Conservation (phyloP, 1,284 basidiomycete genomes). For the Leccinum cinnamomeum region DNA sequence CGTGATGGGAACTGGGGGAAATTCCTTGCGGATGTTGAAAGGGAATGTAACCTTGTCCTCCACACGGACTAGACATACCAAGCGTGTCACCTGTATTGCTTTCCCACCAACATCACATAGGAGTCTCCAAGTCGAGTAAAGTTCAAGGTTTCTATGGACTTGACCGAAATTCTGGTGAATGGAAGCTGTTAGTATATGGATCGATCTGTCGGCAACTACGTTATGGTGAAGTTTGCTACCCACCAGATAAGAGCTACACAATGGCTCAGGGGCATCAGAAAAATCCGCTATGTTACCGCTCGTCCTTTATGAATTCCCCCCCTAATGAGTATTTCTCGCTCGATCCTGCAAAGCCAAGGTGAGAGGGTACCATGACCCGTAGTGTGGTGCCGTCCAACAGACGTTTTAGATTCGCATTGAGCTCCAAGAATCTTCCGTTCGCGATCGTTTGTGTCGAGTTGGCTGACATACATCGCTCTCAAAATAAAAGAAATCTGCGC, state of each 20-base stretch:
- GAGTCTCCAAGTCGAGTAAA: not conserved
- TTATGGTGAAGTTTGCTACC: not conserved
- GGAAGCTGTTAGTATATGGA: not conserved
- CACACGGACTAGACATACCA: not conserved
- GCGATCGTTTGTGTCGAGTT: slow-evolving; percentile 32
- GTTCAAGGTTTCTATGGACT: not conserved
- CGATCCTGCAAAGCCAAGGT: not conserved
- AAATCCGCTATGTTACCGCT: not conserved
- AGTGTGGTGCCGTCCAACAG: not conserved
- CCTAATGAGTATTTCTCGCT: not conserved
- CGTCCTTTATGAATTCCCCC: not conserved
- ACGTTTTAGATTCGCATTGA: slow-evolving; percentile 24
- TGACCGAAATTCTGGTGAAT: not conserved
- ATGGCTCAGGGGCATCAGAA: not conserved
- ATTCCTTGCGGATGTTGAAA: slow-evolving; percentile 24
- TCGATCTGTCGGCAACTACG: not conserved
- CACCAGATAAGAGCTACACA: not conserved
- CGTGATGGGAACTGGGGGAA: slow-evolving; percentile 28
- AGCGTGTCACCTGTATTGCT: not conserved
- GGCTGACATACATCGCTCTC: slow-evolving; percentile 32
- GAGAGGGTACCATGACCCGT: not conserved
- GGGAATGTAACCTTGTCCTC: slow-evolving; percentile 23
- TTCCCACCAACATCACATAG: not conserved
- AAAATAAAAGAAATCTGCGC: slow-evolving; percentile 32
- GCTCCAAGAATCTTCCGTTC: slow-evolving; percentile 35